Percentiles rank a stretch among this genome's conserved stretches.
These are phyloP conservation scores for Xerocomus nothofagi DNA, from an alignment of 1,284 basidiomycete species.

Conservation along the genomic window DNA sequence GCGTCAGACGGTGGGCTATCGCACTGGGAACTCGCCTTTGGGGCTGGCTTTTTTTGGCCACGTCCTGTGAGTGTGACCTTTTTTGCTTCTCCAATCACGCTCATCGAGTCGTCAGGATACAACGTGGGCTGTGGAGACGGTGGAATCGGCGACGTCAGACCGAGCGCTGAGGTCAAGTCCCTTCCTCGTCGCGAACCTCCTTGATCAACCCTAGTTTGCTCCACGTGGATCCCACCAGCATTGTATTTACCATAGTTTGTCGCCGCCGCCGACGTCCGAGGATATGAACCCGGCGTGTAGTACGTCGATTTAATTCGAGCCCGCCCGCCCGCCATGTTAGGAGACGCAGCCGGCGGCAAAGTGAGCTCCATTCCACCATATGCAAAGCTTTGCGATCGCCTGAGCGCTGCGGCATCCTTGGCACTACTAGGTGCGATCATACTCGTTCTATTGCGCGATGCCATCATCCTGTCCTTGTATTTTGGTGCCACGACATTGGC, in stretches of 20 bases:
- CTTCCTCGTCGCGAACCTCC: constrained; percentile 46
- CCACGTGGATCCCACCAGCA: constrained; percentile 31
- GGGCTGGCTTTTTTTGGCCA: constrained; percentile 37
- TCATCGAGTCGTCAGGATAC: constrained; percentile 71
- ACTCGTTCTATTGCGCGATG: constrained; percentile 36
- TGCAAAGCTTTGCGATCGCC: constrained; percentile 44
- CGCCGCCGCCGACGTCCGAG: constrained; percentile 48
- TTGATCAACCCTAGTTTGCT: constrained; percentile 37
- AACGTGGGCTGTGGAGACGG: constrained; percentile 57
- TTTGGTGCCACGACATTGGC: constrained; percentile 31
- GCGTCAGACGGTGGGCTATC: constrained; percentile 42
- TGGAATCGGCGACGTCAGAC: constrained; percentile 45
- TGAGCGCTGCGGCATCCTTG: constrained; percentile 26
- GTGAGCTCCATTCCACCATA: constrained; percentile 56
- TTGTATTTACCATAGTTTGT: constrained; percentile 36
- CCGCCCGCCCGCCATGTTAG: constrained; percentile 44
- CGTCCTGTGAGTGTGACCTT: constrained; percentile 29
- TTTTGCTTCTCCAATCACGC: constrained; percentile 48
- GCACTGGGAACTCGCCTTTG: constrained; percentile 18
- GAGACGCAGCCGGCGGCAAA: constrained; percentile 40
- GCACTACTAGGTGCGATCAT: constrained; percentile 23
- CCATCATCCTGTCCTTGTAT: constrained; percentile 37
- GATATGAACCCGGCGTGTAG: constrained; percentile 55
- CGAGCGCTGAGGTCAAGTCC: constrained; percentile 55
- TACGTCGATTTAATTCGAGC: constrained; percentile 68